Conservation (phyloP, 2,329 filamentous ascomycete species). For the Penicillium sp. region DNA sequence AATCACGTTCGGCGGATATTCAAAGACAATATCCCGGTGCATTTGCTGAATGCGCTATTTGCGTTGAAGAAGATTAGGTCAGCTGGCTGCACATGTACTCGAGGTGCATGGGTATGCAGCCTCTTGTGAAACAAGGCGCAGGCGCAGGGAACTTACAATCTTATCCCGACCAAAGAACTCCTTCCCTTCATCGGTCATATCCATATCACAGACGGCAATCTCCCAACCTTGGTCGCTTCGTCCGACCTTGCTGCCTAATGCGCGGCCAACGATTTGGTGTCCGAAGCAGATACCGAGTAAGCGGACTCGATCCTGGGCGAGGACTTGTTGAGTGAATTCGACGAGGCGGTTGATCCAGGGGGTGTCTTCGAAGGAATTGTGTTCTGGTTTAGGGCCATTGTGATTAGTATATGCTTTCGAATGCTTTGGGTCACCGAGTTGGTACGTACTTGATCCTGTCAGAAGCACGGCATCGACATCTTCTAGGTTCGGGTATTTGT, state of each 20-base stretch:
- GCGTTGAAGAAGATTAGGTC: not conserved
- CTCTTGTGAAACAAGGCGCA: not conserved
- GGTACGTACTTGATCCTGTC: slow-evolving; percentile 63
- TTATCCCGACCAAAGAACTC: slow-evolving; percentile 67
- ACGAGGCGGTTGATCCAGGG: slow-evolving; percentile 76
- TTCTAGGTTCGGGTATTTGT: slow-evolving; percentile 68
- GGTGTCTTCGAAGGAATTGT: slow-evolving; percentile 69
- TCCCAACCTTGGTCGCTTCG: slow-evolving; percentile 74
- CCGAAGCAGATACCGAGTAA: slow-evolving; percentile 84
- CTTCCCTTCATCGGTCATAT: slow-evolving; percentile 67
- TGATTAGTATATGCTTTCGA: not conserved
- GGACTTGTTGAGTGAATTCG: slow-evolving; percentile 61
- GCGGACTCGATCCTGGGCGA: slow-evolving; percentile 61
- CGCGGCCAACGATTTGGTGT: slow-evolving; percentile 77
- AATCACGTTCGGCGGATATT: slow-evolving; percentile 60
- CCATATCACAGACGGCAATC: slow-evolving; percentile 67
- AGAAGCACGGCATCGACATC: slow-evolving; percentile 79
- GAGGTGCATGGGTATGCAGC: not conserved
- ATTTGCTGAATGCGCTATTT: slow-evolving; percentile 66
- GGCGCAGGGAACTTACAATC: slow-evolving; percentile 45
- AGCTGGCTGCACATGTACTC: not conserved
- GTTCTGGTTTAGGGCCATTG: slow-evolving; percentile 46
- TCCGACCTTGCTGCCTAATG: slow-evolving; percentile 65
- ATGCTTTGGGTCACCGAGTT: not conserved
- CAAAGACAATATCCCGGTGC: slow-evolving; percentile 74